phyloP scores from a whole-genome alignment of 495 filamentous ascomycete genomes.

The Xylaria sp. region DNA sequence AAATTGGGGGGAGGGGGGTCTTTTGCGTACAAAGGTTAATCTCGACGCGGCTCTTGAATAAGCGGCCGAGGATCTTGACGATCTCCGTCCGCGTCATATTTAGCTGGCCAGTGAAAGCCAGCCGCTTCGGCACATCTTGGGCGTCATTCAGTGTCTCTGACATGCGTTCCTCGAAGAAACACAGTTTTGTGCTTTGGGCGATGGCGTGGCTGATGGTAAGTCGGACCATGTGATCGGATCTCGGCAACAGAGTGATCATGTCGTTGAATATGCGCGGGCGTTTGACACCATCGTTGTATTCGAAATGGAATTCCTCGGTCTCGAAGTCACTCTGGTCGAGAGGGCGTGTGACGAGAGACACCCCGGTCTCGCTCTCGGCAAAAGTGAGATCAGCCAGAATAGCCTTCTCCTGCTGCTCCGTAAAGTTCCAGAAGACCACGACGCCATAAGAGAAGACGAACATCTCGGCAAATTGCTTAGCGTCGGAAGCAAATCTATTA shows the following conservation, averaged over 20 bases:
- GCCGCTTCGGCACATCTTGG: conserved; percentile 84
- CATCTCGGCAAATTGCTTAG: conserved; percentile 86
- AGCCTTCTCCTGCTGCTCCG: conserved; percentile 93
- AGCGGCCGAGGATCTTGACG: conserved; percentile 83
- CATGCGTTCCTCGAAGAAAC: conserved; percentile 97
- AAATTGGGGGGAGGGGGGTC: background rate
- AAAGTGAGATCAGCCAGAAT: conserved; percentile 96
- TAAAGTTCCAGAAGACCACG: conserved; percentile 98
- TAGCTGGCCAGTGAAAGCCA: conserved; percentile 87
- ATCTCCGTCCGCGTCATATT: conserved; percentile 94
- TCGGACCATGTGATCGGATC: conserved; percentile 98
- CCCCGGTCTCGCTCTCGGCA: conserved; percentile 65
- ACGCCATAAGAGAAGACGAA: conserved; percentile 98
- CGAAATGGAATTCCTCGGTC: conserved; percentile 98
- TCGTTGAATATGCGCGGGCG: conserved; percentile 95
- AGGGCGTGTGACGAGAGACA: conserved; percentile 71
- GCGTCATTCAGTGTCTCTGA: conserved; percentile 90
- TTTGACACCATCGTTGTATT: conserved; percentile 85
- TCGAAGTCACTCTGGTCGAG: conserved; percentile 88
- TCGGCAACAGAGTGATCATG: conserved; percentile 93
- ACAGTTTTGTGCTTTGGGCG: conserved; percentile 95
- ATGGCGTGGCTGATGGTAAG: conserved; percentile 96
- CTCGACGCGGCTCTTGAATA: conserved; percentile 94
- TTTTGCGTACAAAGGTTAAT: conserved; percentile 89
- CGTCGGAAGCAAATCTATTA: conserved; percentile 66